These are phyloP conservation scores for Phytophthora sp. DNA, from an alignment of 352 stramenopile genomes.

Conservation along the genomic window DNA sequence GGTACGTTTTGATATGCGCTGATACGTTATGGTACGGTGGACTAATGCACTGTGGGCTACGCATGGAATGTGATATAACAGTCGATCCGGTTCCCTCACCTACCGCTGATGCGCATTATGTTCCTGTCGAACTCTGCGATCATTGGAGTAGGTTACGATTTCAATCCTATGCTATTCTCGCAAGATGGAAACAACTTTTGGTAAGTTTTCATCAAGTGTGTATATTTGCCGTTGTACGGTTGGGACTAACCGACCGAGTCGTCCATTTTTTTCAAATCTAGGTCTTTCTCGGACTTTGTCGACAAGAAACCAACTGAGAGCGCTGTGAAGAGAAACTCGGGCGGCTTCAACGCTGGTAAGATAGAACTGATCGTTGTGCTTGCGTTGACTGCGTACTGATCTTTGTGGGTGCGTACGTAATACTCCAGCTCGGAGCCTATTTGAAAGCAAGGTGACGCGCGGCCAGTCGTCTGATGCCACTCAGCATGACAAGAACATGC, in stretches of 20 bases:
- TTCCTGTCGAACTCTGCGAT: conserved; percentile 92
- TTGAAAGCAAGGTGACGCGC: conserved; percentile 86
- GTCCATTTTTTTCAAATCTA: conserved; percentile 13
- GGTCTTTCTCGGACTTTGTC: conserved; percentile 75
- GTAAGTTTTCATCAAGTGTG: conserved; percentile 34
- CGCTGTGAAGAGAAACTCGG: conserved; percentile 61
- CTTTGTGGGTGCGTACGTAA: neutral
- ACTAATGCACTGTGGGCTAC: neutral
- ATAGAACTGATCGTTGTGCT: neutral
- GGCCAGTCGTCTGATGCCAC: conserved; percentile 86
- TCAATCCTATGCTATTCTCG: conserved; percentile 92
- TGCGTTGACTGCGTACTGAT: conserved; percentile 1
- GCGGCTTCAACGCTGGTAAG: conserved; percentile 74
- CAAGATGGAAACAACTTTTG: conserved; percentile 80
- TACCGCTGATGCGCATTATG: conserved; percentile 86
- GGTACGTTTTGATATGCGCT: conserved; percentile 31
- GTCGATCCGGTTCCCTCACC: conserved; percentile 87
- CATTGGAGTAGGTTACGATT: conserved; percentile 91
- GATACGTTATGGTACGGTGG: neutral
- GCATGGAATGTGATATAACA: conserved; percentile 31
- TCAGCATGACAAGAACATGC: conserved; percentile 73
- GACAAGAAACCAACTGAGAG: conserved; percentile 77
- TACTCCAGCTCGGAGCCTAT: conserved; percentile 69
- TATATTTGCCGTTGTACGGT: neutral
- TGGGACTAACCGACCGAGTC: conserved; percentile 2